These are phyloP conservation scores for Phytophthora sansomeana DNA, from an alignment of 352 stramenopile species.

Conservation along the genomic window DNA sequence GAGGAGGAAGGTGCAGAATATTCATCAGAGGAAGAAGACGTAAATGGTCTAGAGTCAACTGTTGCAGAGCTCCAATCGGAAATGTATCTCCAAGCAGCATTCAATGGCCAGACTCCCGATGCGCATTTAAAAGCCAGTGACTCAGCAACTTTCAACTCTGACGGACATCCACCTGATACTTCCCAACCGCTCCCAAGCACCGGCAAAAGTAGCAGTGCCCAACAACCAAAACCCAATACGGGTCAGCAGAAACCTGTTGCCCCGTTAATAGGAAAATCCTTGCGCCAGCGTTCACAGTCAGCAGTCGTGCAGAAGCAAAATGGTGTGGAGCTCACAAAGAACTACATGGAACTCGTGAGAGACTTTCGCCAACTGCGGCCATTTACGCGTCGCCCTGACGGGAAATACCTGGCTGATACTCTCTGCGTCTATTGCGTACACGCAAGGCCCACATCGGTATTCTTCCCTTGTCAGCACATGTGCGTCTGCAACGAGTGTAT, in stretches of 20 bases:
- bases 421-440: conserved; percentile 58
- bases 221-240: not conserved
- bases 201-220: not conserved
- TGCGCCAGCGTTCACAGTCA: conserved; percentile 27
- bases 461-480: conserved; percentile 65
- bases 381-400: conserved; percentile 55
- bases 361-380: conserved; percentile 62
- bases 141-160: not conserved
- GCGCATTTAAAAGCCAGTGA: not conserved
- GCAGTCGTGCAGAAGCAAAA: conserved; percentile 24
- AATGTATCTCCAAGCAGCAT: conserved; percentile 24
- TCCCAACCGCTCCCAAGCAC: not conserved
- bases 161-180: not conserved
- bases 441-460: conserved; percentile 28
- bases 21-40: conserved; percentile 15
- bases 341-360: conserved; percentile 62
- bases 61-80: conserved; percentile 4
- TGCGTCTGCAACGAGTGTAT: conserved; percentile 71
- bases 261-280: conserved; percentile 15
- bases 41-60: not conserved
- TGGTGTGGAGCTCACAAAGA: conserved; percentile 44
- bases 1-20: conserved; percentile 8
- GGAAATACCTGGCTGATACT: conserved; percentile 46
- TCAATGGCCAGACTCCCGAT: conserved; percentile 5
- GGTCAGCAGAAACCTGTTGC: conserved; percentile 1